Evolutionary conservation across 1,284 basidiomycete genomes (phyloP), one percentile per base, ranked within the genome.

Genomic region (Trichosporon faecale): DNA sequence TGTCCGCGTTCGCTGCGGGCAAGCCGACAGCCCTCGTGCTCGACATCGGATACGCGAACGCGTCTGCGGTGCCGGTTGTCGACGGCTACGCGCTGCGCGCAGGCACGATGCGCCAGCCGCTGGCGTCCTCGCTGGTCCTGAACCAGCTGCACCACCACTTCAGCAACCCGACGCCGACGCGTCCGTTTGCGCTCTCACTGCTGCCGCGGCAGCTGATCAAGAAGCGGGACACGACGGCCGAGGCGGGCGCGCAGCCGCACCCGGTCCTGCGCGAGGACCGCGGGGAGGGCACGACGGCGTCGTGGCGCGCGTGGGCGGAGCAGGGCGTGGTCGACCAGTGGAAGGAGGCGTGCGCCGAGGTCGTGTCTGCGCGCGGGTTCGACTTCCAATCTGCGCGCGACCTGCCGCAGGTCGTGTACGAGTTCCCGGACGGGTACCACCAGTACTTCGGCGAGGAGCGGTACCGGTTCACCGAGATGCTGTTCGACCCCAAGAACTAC

Each of bases 1-100:
- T 99, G 66, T 96, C 93, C 82, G 92, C 95, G 91, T 99, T 99
- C 81, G 93, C 96, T 11, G 91, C 95, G 64, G 96, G 97, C 40
- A 97, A 95, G 83, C 95, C 95, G 0, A 95, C 95, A 33, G 95
- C 96, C 2, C 86, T 99, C 65, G 92, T 99, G 0, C 90, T 99
- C 64, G 96, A 99, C 78, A 88, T 99, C 55, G 97, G 97, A 4
- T 90, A 93, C 73, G 89, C 91, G 23, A 90, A 91, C 80, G 90
- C 91, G 9, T 95, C 93, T 72, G 93, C 97, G 18, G 94, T 94
- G 0, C 97, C 97, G 0, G 92, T 99, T 11, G 94, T 96, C 8
- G 97, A 99, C 78, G 97, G 97, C 0, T 99, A 99, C 78, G 96
- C 99, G 44, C 88, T 99, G 64, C 88, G 95, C 75, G 98, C 98